Percentiles rank a stretch among this genome's conserved stretches.
Conservation (phyloP, 495 filamentous ascomycete genomes). For the Penicillium nucicola region DNA sequence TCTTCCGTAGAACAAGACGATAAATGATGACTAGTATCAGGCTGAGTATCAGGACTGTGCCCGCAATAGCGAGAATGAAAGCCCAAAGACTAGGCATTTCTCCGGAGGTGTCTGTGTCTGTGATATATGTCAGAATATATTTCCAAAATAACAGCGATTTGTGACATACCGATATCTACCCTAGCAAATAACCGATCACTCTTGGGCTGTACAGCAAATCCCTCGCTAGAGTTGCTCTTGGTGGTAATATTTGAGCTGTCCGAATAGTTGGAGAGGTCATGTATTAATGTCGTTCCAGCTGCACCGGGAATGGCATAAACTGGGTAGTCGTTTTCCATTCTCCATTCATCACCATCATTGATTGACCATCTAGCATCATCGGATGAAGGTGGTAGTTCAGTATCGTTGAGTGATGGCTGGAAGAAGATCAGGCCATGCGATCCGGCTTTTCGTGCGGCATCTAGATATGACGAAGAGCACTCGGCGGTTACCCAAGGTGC, state of each 20-base stretch:
- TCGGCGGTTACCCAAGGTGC: slow-evolving; percentile 78
- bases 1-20: slow-evolving; percentile 67
- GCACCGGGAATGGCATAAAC: slow-evolving; percentile 78
- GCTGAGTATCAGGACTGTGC: slow-evolving; percentile 64
- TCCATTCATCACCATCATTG: slow-evolving; percentile 63
- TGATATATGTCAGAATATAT: neutral
- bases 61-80: slow-evolving; percentile 78
- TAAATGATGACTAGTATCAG: slow-evolving; percentile 64
- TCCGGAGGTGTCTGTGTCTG: slow-evolving; percentile 22
- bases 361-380: slow-evolving; percentile 63
- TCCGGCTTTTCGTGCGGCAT: slow-evolving; percentile 53
- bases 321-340: slow-evolving; percentile 60
- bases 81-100: slow-evolving; percentile 69
- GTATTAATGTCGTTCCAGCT: slow-evolving; percentile 64
- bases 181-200: slow-evolving; percentile 59
- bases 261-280: slow-evolving; percentile 71
- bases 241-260: slow-evolving; percentile 54
- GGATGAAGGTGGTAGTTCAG: slow-evolving; percentile 56
- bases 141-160: neutral
- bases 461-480: slow-evolving; percentile 69
- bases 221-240: neutral
- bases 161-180: slow-evolving; percentile 56
- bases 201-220: slow-evolving; percentile 39
- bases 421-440: slow-evolving; percentile 74
- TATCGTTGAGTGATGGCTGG: slow-evolving; percentile 52